Percentiles rank a stretch among this genome's conserved stretches.
phyloP scores from a whole-genome alignment of 228 moss, liverwort and hornwort genomes.

The Sphagnum fallax region DNA sequence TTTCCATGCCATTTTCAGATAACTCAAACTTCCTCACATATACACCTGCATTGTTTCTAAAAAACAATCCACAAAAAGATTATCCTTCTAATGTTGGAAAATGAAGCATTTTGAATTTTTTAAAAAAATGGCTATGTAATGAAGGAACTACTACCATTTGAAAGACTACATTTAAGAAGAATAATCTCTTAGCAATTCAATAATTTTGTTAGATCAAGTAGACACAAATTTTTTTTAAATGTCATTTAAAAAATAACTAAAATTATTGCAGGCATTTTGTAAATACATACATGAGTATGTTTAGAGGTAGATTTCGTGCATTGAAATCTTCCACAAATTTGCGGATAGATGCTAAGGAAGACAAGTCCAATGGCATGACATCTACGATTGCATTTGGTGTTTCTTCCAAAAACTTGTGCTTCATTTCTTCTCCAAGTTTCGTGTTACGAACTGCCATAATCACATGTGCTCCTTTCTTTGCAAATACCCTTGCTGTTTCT shows the following conservation, averaged over 20 bases:
- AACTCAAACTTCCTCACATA: slow-evolving; percentile 7
- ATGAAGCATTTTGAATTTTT: not conserved
- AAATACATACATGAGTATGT: slow-evolving; percentile 29
- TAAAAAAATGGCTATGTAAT: not conserved
- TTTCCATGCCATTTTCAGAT: slow-evolving; percentile 27
- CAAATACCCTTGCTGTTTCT: slow-evolving; percentile 28
- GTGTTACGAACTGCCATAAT: slow-evolving; percentile 20
- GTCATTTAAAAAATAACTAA: not conserved
- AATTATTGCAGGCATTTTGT: not conserved
- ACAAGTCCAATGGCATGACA: slow-evolving; percentile 24
- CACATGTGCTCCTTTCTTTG: slow-evolving; percentile 24
- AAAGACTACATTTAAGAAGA: not conserved
- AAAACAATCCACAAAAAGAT: not conserved
- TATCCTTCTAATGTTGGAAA: not conserved
- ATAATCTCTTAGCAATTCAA: no score
- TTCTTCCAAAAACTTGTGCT: slow-evolving; percentile 14
- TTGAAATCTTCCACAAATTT: slow-evolving; percentile 19
- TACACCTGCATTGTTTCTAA: slow-evolving; percentile 34
- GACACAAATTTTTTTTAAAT: not conserved
- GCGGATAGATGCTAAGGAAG: slow-evolving; percentile 25
- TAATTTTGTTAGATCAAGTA: not conserved
- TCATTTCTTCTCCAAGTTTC: slow-evolving; percentile 7
- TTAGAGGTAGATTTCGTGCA: slow-evolving; percentile 16
- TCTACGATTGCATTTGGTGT: slow-evolving; percentile 20
- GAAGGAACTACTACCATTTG: not conserved